phyloP scores from a whole-genome alignment of 73 alveolate species.

The Uronychia binucleata region DNA sequence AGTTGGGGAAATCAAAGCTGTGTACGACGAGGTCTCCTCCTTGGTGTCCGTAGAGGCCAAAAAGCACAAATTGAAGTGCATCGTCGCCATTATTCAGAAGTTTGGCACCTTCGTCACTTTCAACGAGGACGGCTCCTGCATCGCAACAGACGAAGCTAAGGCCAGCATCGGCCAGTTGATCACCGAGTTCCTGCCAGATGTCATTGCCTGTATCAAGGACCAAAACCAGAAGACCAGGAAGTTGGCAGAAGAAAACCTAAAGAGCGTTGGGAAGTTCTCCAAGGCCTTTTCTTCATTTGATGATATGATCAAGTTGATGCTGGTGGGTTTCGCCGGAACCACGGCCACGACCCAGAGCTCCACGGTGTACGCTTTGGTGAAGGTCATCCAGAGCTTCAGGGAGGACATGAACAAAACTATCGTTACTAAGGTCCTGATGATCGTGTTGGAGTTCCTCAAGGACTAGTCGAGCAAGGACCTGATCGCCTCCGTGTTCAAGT shows the following conservation, averaged over 20 bases:
- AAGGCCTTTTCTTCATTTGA: slow-evolving; percentile 17
- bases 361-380: slow-evolving; percentile 35
- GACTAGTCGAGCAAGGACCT: slow-evolving; percentile 18
- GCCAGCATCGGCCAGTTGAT: neutral
- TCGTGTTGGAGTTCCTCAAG: slow-evolving; percentile 34
- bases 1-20: slow-evolving; percentile 4
- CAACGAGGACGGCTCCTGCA: neutral
- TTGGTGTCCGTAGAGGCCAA: slow-evolving; percentile 14
- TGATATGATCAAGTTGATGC: slow-evolving; percentile 38
- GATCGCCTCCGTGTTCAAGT: neutral
- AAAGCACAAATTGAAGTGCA: slow-evolving; percentile 19
- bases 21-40: slow-evolving; percentile 14
- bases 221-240: slow-evolving; percentile 38
- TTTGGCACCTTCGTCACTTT: slow-evolving; percentile 15
- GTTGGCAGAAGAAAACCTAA: slow-evolving; percentile 28
- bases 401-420: slow-evolving; percentile 38
- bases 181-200: slow-evolving; percentile 32
- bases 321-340: slow-evolving; percentile 62
- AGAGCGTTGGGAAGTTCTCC: slow-evolving; percentile 17
- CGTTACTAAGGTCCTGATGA: slow-evolving; percentile 42
- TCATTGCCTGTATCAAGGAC: slow-evolving; percentile 39
- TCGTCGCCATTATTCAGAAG: neutral
- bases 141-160: neutral
- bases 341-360: slow-evolving; percentile 47
- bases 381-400: slow-evolving; percentile 7